phyloP scores from a whole-genome alignment of 345 rosid species.

The Aethionema arabicum region DNA sequence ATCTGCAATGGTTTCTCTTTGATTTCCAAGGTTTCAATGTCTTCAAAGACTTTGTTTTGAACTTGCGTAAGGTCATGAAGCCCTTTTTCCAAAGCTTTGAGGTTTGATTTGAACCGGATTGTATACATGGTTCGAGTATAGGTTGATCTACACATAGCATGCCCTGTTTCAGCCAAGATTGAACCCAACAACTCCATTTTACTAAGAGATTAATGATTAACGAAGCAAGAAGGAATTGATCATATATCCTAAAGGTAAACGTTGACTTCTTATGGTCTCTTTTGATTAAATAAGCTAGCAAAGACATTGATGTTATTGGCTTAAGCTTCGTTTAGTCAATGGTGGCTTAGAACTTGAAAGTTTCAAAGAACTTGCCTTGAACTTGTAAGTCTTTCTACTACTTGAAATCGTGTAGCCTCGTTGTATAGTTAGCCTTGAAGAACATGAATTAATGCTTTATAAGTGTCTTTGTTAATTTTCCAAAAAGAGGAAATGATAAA shows the following conservation, averaged over 20 bases:
- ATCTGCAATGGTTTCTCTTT: constrained; percentile 22
- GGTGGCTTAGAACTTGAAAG: constrained; percentile 13
- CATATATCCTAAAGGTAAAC: constrained; percentile 8
- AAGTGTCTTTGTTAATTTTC: too few relatives aligned
- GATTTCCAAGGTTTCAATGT: constrained; percentile 29
- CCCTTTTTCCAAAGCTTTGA: constrained; percentile 23
- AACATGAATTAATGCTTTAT: too few relatives aligned
- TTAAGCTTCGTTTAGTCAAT: background rate
- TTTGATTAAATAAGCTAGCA: background rate
- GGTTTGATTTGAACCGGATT: constrained; percentile 36
- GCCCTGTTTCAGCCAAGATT: constrained; percentile 29
- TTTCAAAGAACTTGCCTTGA: constrained; percentile 15
- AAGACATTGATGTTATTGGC: constrained; percentile 12
- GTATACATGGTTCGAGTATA: constrained; percentile 19
- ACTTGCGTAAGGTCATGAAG: constrained; percentile 18
- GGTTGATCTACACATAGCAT: constrained; percentile 29
- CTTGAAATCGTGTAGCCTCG: too few relatives aligned
- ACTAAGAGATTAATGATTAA: constrained; percentile 4
- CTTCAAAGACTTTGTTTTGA: constrained; percentile 17
- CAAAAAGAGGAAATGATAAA: too few relatives aligned
- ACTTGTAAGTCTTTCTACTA: constrained; percentile 8
- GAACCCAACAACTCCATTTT: constrained; percentile 32
- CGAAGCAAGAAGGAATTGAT: constrained; percentile 9
- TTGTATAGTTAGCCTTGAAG: too few relatives aligned
- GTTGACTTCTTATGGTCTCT: background rate